These are phyloP conservation scores for Septoria petroselini DNA, from an alignment of 2,329 filamentous ascomycete genomes.

Conservation along the genomic window DNA sequence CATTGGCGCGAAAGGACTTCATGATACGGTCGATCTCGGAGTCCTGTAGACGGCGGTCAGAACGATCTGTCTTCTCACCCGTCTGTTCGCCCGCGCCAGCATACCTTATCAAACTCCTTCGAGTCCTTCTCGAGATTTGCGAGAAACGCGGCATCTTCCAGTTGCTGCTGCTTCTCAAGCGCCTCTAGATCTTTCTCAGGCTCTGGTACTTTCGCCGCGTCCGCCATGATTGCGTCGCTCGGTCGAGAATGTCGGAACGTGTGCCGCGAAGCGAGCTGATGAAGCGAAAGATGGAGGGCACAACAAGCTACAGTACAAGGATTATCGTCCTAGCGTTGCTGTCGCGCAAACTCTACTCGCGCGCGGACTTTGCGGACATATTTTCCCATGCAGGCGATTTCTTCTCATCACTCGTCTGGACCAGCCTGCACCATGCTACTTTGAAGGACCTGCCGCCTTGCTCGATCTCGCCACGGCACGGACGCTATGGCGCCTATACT, in stretches of 20 bases:
- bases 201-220: constrained; percentile 21
- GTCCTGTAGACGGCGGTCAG: constrained; percentile 57
- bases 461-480: not conserved
- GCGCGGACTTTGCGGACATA: constrained; percentile 12
- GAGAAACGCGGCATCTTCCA: constrained; percentile 67
- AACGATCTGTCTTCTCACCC: too few species aligned
- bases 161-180: constrained; percentile 34
- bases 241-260: not conserved
- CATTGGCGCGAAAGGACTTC: constrained; percentile 78
- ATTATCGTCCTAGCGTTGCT: too few species aligned
- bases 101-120: constrained; percentile 86
- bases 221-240: not conserved
- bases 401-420: not conserved
- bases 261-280: not conserved
- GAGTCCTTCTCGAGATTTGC: constrained; percentile 78
- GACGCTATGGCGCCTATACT: constrained; percentile 31
- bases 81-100: constrained; percentile 20
- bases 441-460: too few species aligned
- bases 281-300: too few species aligned
- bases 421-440: not conserved
- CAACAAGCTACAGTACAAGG: too few species aligned
- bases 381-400: constrained; percentile 9
- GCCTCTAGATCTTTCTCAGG: constrained; percentile 33
- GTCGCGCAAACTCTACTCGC: constrained; percentile 14
- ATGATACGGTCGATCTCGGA: constrained; percentile 93